Evolutionary conservation across 2,329 filamentous ascomycete genomes (phyloP), one percentile per base, ranked within the genome.

Genomic region (Cadophora gregata): DNA sequence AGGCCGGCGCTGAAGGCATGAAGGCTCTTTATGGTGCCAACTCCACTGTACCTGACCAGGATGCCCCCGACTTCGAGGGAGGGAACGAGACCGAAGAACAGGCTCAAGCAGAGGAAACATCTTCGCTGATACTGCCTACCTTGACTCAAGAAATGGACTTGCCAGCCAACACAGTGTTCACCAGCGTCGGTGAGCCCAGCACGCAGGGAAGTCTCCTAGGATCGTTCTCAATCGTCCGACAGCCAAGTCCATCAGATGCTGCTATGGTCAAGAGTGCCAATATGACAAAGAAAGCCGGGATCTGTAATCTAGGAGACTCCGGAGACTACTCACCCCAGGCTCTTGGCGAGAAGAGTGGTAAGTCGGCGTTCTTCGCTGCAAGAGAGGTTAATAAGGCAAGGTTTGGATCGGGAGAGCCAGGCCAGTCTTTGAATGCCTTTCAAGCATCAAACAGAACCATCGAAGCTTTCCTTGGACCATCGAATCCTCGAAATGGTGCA

Each of bases 161-260:
- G 8, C 19, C 31, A 56, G 29, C 53, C 19, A 21, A 21, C 2
- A 7, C 21, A 4, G 5, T 14, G 1, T 25, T 33, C 55, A 24
- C n/a, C 12, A 25, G 25, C 19, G 33, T 42, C 31, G n/a, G n/a
- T 21, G 31, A 58, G 55, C 19, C 33, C 36, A 38, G 31, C n/a
- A 16, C 10, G 3, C 55, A 38, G 12, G n/a, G 12, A 58, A 24
- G 12, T 10, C 21, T 38, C 3, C 33, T 38, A 2, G 19, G 55
- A 58, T 33, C 55, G 24, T 58, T 58, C 25, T 47, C 61, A 45
- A 29, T 59, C 4, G 29, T 65, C 45, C 69, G 78, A 56, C 71
- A 75, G 16, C 74, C 77, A 53, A 79, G 78, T 69, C 79, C 78
- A 59, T 79, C 78, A 9, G 78, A 79, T 67, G 77, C 77, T 24